These are phyloP conservation scores for Rheum nobile DNA, from an alignment of 148 eudicot species.

Conservation along the genomic window DNA sequence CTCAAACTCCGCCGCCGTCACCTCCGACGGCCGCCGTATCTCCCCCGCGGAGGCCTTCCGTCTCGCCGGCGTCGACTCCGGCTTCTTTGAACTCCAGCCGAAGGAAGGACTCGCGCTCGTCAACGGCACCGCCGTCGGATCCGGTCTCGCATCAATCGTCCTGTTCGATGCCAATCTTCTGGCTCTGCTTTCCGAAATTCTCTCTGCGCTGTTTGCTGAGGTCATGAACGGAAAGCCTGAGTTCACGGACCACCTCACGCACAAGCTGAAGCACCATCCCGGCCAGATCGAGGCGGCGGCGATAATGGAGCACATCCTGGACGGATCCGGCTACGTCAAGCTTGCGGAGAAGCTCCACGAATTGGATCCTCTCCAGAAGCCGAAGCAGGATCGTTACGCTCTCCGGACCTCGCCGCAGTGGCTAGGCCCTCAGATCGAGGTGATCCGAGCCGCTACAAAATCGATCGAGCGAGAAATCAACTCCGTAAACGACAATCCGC, in stretches of 20 bases:
- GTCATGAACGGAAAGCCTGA: slow-evolving; percentile 10
- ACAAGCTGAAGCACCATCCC: slow-evolving; percentile 34
- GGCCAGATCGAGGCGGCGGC: slow-evolving; percentile 35
- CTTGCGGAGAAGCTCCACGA: slow-evolving; percentile 18
- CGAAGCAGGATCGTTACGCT: slow-evolving; percentile 33
- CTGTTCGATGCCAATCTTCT: slow-evolving; percentile 20
- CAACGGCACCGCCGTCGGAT: slow-evolving; percentile 12
- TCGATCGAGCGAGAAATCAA: slow-evolving; percentile 31
- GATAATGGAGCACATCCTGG: slow-evolving; percentile 31
- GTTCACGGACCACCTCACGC: slow-evolving; percentile 25
- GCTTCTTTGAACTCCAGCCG: slow-evolving; percentile 9
- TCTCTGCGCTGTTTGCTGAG: slow-evolving; percentile 27
- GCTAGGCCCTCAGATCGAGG: slow-evolving; percentile 26
- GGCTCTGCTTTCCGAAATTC: slow-evolving; percentile 19
- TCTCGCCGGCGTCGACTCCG: slow-evolving; percentile 6
- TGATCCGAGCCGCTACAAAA: slow-evolving; percentile 20
- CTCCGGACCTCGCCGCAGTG: slow-evolving; percentile 28
- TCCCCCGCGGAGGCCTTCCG: slow-evolving; percentile 13
- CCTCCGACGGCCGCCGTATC: slow-evolving; percentile 6
- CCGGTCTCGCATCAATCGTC: slow-evolving; percentile 11
- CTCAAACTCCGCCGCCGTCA: slow-evolving; percentile 12
- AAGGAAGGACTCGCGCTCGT: slow-evolving; percentile 12
- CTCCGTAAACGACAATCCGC: slow-evolving; percentile 25
- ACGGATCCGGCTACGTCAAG: slow-evolving; percentile 24
- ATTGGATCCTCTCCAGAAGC: slow-evolving; percentile 30